Conservation (phyloP, 306 rosid genomes). For the Amphicarpaea edgeworthii region DNA sequence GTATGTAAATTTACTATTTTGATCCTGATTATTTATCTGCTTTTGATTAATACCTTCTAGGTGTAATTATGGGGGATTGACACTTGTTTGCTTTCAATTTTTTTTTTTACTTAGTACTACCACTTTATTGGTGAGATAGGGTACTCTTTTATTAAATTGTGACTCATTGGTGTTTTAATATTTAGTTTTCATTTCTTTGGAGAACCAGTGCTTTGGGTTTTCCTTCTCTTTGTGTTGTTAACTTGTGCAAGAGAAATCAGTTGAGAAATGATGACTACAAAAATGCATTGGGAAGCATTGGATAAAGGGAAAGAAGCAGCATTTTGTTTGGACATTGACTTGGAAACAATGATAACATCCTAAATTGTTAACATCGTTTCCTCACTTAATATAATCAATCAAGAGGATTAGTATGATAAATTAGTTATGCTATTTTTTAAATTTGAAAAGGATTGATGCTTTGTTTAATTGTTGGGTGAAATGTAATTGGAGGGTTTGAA, state of each 20-base stretch:
- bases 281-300: not conserved
- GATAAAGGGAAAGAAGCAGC: not conserved
- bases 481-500: conserved; percentile 8
- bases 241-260: not conserved
- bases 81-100: not conserved
- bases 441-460: conserved; percentile 1
- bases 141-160: not conserved
- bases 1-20: conserved; percentile 52
- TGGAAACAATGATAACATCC: conserved; percentile 13
- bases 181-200: conserved; percentile 14
- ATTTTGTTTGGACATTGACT: not conserved
- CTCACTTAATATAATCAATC: conserved; percentile 8
- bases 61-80: not conserved
- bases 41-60: conserved; percentile 7
- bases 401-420: conserved; percentile 6
- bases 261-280: not conserved
- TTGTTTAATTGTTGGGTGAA: conserved; percentile 10
- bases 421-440: not conserved
- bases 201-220: conserved; percentile 2
- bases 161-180: not conserved
- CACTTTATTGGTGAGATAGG: conserved; percentile 15
- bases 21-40: conserved; percentile 21
- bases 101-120: conserved; percentile 4
- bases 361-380: not conserved
- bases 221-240: not conserved